These are phyloP conservation scores for Oemleria cerasiformis DNA, from an alignment of 306 rosid genomes.

Conservation along the genomic window DNA sequence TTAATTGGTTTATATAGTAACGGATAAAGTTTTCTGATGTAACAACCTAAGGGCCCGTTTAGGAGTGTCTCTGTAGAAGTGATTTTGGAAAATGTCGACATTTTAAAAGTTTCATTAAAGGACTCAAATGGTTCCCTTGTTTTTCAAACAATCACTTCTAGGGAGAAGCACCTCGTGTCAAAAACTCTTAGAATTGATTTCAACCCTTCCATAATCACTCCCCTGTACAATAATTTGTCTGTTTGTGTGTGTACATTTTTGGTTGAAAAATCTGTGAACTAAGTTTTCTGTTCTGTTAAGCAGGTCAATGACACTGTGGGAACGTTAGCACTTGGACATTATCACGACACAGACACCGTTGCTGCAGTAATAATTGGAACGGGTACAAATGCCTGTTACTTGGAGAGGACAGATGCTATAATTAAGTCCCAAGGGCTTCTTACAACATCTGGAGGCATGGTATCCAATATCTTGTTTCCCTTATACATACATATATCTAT, in stretches of 20 bases:
- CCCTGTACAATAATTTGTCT: not conserved
- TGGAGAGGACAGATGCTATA: constrained; percentile 86
- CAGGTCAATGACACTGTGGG: constrained; percentile 95
- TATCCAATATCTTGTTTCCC: constrained; percentile 28
- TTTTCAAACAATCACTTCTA: too few relatives aligned
- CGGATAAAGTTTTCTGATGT: not conserved
- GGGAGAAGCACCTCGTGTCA: too few relatives aligned
- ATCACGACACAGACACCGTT: constrained; percentile 79
- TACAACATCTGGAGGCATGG: constrained; percentile 78
- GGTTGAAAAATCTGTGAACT: constrained; percentile 2
- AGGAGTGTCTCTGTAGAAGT: too few relatives aligned
- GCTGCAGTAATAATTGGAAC: constrained; percentile 91
- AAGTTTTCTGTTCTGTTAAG: constrained; percentile 12
- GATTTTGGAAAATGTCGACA: too few relatives aligned
- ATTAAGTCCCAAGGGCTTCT: constrained; percentile 85
- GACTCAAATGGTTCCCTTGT: too few relatives aligned
- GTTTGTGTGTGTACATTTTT: not conserved
- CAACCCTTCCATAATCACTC: too few relatives aligned
- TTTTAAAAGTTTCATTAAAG: too few relatives aligned
- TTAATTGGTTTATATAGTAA: not conserved
- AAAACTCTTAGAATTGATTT: too few relatives aligned
- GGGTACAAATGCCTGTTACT: constrained; percentile 91
- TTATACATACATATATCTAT: not conserved
- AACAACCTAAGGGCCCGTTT: not conserved
- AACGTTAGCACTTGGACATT: constrained; percentile 86